Conservation (phyloP, 176 grass and related monocot genomes). For the Saccharum officinarum region DNA sequence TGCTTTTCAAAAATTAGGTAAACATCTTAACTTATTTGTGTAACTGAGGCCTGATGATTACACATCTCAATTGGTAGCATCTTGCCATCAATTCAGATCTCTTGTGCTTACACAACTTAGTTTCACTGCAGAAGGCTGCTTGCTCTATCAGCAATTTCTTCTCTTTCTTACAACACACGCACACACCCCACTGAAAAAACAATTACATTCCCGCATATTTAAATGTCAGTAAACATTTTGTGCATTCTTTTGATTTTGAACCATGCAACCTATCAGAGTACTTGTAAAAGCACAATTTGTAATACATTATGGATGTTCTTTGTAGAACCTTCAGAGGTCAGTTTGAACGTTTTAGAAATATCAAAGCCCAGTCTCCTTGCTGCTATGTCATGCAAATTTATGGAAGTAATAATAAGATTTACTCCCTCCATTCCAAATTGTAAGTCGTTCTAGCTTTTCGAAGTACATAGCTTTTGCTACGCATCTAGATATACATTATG, state of each 20-base stretch:
- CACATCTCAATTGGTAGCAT: conserved; percentile 11
- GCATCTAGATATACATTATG: neutral
- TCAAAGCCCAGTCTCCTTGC: neutral
- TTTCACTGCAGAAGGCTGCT: conserved; percentile 3
- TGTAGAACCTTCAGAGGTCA: neutral
- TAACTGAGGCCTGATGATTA: neutral
- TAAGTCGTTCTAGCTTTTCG: neutral
- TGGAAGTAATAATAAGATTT: conserved; percentile 1
- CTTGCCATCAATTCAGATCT: conserved; percentile 10
- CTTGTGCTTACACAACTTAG: conserved; percentile 11
- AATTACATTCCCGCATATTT: neutral
- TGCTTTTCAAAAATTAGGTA: conserved; percentile 86
- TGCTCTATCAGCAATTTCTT: conserved; percentile 18
- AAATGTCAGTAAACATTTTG: conserved; percentile 16
- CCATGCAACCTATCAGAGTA: neutral
- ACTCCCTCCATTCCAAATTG: neutral
- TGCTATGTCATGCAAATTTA: conserved; percentile 6
- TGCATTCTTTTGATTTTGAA: neutral
- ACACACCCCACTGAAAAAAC: neutral
- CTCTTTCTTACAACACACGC: neutral
- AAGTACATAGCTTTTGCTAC: neutral
- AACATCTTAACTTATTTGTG: conserved; percentile 14
- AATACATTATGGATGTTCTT: neutral
- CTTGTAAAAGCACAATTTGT: neutral
- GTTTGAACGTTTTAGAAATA: neutral